Conservation (phyloP, 2,329 filamentous ascomycete genomes). For the Monilinia aucupariae region DNA sequence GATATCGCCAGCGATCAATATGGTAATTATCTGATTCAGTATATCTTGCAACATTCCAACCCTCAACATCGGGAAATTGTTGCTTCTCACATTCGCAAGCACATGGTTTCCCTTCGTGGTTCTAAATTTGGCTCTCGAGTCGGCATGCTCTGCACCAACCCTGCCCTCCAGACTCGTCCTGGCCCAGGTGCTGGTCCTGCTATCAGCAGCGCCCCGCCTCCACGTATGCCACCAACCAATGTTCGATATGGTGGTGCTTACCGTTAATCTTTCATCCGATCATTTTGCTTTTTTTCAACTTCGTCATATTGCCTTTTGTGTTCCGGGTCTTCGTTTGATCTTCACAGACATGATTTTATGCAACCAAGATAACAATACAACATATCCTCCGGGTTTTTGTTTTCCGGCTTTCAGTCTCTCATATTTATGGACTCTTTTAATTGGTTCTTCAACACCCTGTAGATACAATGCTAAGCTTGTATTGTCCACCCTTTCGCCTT, state of each 20-base stretch:
- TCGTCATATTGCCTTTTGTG: conserved; percentile 30
- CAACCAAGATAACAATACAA: conserved; percentile 32
- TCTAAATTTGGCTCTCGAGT: conserved; percentile 98
- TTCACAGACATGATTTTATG: conserved; percentile 32
- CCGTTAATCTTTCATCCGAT: conserved; percentile 41
- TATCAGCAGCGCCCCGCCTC: conserved; percentile 46
- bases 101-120: conserved; percentile 97
- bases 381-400: conserved; percentile 33
- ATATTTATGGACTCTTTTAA: conserved; percentile 34
- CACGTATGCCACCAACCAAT: conserved; percentile 49
- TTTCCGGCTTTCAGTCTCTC: conserved; percentile 32
- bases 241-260: conserved; percentile 54
- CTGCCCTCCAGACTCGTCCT: conserved; percentile 79
- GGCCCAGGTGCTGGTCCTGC: conserved; percentile 72
- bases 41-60: conserved; percentile 85
- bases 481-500: conserved; percentile 24
- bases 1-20: conserved; percentile 99
- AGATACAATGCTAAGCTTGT: conserved; percentile 33
- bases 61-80: conserved; percentile 89
- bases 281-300: conserved; percentile 24
- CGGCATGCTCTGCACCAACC: conserved; percentile 98
- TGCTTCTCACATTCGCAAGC: conserved; percentile 90
- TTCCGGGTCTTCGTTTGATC: conserved; percentile 33
- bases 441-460: conserved; percentile 32
- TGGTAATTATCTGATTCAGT: conserved; percentile 96